Evolutionary conservation across 768 basidiomycete species (phyloP).

Genomic region (Vararia minispora): DNA sequence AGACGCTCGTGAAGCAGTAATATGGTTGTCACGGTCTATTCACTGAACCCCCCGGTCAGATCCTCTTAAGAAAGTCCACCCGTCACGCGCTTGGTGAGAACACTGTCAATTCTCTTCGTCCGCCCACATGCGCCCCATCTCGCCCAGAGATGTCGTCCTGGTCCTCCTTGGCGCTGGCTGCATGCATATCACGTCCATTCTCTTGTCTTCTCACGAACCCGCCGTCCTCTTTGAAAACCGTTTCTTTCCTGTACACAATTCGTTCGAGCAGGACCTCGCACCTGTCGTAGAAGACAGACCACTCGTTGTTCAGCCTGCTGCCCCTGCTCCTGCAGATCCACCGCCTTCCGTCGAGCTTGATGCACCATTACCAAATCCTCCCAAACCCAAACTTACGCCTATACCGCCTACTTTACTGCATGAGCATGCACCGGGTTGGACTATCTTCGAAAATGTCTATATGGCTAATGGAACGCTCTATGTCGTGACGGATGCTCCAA

Average conservation of each 20-base stretch:
- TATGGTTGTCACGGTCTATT: too few species aligned
- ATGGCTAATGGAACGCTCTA: slow-evolving; percentile 75
- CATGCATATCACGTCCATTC: slow-evolving; percentile 40
- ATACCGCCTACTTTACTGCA: slow-evolving; percentile 46
- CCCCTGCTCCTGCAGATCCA: too few species aligned
- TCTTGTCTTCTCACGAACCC: slow-evolving; percentile 17
- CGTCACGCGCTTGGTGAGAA: too few species aligned
- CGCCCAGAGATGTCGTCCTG: slow-evolving; percentile 48
- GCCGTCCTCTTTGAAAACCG: slow-evolving; percentile 4
- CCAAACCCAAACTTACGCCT: background rate
- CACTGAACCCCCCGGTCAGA: too few species aligned
- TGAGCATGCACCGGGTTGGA: slow-evolving; percentile 75
- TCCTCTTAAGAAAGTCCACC: too few species aligned
- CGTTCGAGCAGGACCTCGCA: too few species aligned
- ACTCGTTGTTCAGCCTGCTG: too few species aligned
- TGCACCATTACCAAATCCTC: background rate
- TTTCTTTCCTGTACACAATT: too few species aligned
- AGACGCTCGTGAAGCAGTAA: too few species aligned
- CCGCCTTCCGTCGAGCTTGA: too few species aligned
- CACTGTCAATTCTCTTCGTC: too few species aligned
- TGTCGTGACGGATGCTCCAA: slow-evolving; percentile 42
- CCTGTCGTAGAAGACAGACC: too few species aligned
- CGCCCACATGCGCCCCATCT: slow-evolving; percentile 27
- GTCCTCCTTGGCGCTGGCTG: slow-evolving; percentile 44
- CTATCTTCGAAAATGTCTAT: slow-evolving; percentile 74